phyloP scores from a whole-genome alignment of 768 basidiomycete genomes.

The Rickenella mellea region DNA sequence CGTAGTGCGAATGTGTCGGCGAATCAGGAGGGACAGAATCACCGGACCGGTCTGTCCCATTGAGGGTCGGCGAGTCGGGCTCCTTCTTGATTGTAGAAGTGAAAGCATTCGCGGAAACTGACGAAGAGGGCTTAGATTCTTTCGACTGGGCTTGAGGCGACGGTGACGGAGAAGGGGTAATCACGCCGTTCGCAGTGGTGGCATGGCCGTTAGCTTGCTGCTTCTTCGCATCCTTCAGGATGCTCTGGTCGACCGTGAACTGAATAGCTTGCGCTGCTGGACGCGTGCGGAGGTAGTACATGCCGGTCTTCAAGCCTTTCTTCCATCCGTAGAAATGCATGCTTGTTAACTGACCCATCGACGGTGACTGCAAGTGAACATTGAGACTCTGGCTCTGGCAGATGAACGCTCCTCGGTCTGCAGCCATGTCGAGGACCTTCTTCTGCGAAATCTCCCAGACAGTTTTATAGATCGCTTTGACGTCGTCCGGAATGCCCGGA shows the following conservation, averaged over 20 bases:
- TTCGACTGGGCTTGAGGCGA: background rate
- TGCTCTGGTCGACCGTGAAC: slow-evolving; percentile 86
- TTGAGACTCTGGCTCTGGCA: slow-evolving; percentile 95
- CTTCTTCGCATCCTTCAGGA: slow-evolving; percentile 49
- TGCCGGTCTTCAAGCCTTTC: slow-evolving; percentile 97
- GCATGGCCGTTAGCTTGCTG: slow-evolving; percentile 4
- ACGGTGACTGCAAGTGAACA: slow-evolving; percentile 84
- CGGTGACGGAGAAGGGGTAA: background rate
- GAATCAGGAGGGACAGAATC: slow-evolving; percentile 9
- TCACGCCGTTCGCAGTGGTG: slow-evolving; percentile 5
- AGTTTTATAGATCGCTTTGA: slow-evolving; percentile 99
- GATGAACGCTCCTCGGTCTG: slow-evolving; percentile 98
- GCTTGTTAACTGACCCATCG: slow-evolving; percentile 83
- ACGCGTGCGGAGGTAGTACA: slow-evolving; percentile 94
- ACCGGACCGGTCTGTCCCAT: background rate
- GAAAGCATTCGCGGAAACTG: slow-evolving; percentile 1
- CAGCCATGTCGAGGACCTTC: slow-evolving; percentile 94
- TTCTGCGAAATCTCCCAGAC: slow-evolving; percentile 99
- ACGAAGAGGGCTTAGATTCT: background rate
- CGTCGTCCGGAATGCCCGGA: slow-evolving; percentile 75
- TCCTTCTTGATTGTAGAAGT: slow-evolving; percentile 4
- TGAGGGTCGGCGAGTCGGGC: background rate
- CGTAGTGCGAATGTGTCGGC: background rate
- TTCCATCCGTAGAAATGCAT: slow-evolving; percentile 99
- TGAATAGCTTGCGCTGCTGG: slow-evolving; percentile 95